Evolutionary conservation across 1,284 basidiomycete genomes (phyloP).

Genomic region (Puccinia polysora): DNA sequence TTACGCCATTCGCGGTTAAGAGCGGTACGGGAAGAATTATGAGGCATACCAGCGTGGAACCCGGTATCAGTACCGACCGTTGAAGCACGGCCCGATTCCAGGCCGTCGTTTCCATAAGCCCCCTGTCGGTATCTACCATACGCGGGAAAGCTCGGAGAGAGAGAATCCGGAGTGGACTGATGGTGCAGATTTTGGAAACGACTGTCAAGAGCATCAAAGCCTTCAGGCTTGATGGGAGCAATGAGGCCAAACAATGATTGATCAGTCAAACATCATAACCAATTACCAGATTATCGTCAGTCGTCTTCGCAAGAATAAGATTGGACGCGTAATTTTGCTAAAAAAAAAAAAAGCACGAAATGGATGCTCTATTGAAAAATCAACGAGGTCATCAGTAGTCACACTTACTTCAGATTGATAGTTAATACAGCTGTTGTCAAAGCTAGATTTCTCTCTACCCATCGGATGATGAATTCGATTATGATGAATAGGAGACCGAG

Average conservation of each 20-base stretch:
- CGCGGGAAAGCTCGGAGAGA: conserved; percentile 30
- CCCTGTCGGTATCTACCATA: conserved; percentile 49
- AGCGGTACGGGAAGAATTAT: conserved; percentile 50
- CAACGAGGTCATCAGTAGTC: too few species aligned
- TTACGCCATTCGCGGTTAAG: conserved; percentile 52
- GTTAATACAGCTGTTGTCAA: conserved; percentile 10
- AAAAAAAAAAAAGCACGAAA: too few species aligned
- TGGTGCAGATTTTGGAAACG: too few species aligned
- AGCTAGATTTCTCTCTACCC: background rate
- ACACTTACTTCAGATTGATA: conserved; percentile 30
- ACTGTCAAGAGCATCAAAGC: too few species aligned
- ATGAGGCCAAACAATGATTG: too few species aligned
- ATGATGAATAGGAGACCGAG: conserved; percentile 41
- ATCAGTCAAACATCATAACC: too few species aligned
- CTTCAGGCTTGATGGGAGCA: too few species aligned
- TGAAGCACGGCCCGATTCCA: conserved; percentile 51
- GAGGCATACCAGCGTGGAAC: conserved; percentile 47
- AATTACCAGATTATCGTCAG: too few species aligned
- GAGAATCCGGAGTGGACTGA: background rate
- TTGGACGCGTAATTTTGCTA: too few species aligned
- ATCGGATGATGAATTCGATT: conserved; percentile 10
- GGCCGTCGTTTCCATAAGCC: conserved; percentile 48
- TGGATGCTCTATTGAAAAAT: too few species aligned
- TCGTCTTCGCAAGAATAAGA: too few species aligned
- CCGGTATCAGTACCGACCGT: conserved; percentile 51